These are phyloP conservation scores for Dothistroma pini DNA, from an alignment of 2,329 filamentous ascomycete genomes.

Conservation along the genomic window DNA sequence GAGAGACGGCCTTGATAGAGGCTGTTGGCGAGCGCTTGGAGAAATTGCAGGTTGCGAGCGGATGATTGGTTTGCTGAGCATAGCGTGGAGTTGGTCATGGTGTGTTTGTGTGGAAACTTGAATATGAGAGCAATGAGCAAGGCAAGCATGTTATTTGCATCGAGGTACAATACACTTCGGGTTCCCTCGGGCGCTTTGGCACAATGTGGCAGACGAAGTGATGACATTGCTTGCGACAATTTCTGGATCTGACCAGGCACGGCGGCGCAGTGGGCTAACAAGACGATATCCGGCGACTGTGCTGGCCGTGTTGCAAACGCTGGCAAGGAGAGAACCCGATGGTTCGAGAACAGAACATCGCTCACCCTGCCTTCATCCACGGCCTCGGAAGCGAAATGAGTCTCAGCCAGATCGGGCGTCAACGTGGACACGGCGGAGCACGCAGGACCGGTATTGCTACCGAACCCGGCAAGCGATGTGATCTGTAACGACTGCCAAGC, in stretches of 20 bases:
- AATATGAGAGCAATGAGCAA: background rate
- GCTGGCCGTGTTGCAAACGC: too few relatives aligned
- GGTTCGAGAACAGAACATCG: background rate
- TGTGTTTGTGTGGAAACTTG: background rate
- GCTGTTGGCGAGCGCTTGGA: conserved; percentile 62
- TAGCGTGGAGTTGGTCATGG: conserved; percentile 1
- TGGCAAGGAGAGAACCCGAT: too few relatives aligned
- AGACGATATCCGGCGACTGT: too few relatives aligned
- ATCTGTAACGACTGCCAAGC: background rate
- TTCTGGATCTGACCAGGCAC: too few relatives aligned
- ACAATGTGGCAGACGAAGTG: too few relatives aligned
- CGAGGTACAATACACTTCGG: background rate
- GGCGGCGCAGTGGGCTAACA: too few relatives aligned
- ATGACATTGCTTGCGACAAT: too few relatives aligned
- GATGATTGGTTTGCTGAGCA: background rate
- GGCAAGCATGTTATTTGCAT: background rate
- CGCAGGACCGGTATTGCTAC: background rate
- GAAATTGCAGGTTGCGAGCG: conserved; percentile 40
- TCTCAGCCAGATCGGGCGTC: background rate
- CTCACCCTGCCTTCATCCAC: background rate
- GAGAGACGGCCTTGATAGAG: conserved; percentile 66
- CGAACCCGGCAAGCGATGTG: background rate
- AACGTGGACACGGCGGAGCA: background rate
- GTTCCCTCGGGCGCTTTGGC: too few relatives aligned
- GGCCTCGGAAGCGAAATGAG: background rate